These are phyloP conservation scores for Lotmaria passim DNA, from an alignment of 208 protist species.

Conservation along the genomic window DNA sequence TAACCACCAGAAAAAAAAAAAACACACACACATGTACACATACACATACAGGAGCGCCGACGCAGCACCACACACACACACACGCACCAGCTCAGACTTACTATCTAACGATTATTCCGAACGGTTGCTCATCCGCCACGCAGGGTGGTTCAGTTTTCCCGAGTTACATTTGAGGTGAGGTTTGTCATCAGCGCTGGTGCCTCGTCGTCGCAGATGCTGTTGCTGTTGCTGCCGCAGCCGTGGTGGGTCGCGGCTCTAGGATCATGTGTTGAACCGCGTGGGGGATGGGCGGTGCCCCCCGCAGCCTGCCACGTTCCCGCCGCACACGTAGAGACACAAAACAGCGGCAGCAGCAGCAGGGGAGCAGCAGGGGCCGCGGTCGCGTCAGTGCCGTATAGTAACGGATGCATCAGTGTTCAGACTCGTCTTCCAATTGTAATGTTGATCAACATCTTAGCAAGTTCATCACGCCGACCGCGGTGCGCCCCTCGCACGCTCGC, in stretches of 20 bases:
- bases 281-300: slow-evolving; percentile 15
- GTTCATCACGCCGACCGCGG: not conserved
- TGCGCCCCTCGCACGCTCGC: slow-evolving; percentile 6
- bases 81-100: slow-evolving; percentile 69
- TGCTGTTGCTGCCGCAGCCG: too few species aligned
- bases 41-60: too few species aligned
- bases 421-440: slow-evolving; percentile 17
- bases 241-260: not conserved
- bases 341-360: not conserved
- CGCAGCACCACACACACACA: slow-evolving; percentile 43
- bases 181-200: slow-evolving; percentile 27
- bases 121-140: slow-evolving; percentile 50
- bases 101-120: slow-evolving; percentile 79
- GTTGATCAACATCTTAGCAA: not conserved
- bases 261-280: slow-evolving; percentile 25
- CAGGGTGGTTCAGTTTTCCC: slow-evolving; percentile 44
- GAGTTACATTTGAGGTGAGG: slow-evolving; percentile 56
- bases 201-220: too few species aligned
- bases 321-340: not conserved
- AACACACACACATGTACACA: slow-evolving; percentile 4
- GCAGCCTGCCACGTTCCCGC: slow-evolving; percentile 21
- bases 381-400: slow-evolving; percentile 19
- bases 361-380: not conserved
- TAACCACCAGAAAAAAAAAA: too few species aligned
- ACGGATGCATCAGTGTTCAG: slow-evolving; percentile 13